Percentiles rank a stretch among this genome's conserved stretches.
Evolutionary conservation across 2,329 filamentous ascomycete species (phyloP).

Genomic region (Hypoxylon sp.): DNA sequence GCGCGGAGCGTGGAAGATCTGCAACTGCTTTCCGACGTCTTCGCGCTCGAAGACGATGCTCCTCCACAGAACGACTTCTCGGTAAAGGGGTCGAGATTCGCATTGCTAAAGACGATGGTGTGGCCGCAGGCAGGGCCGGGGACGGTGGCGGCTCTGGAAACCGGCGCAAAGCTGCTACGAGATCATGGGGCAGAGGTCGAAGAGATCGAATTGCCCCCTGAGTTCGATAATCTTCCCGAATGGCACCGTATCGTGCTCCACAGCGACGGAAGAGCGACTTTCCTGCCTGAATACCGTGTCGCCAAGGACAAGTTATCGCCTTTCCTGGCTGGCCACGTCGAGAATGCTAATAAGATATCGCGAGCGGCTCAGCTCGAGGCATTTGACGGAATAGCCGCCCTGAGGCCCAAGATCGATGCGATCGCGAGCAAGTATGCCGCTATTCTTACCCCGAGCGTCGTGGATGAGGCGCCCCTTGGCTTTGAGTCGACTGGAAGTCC

Average conservation of each 20-base stretch:
- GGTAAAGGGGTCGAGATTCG: slow-evolving; percentile 65
- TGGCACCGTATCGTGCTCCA: slow-evolving; percentile 66
- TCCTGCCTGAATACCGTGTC: slow-evolving; percentile 65
- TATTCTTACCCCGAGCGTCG: slow-evolving; percentile 68
- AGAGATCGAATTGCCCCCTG: slow-evolving; percentile 65
- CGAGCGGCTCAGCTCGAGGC: slow-evolving; percentile 64
- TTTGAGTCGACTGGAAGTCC: slow-evolving; percentile 66
- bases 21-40: slow-evolving; percentile 65
- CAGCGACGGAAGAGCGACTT: slow-evolving; percentile 65
- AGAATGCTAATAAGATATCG: slow-evolving; percentile 59
- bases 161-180: slow-evolving; percentile 56
- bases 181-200: slow-evolving; percentile 66
- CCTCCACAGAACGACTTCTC: slow-evolving; percentile 46
- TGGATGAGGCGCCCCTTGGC: slow-evolving; percentile 70
- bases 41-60: slow-evolving; percentile 66
- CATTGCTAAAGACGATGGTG: slow-evolving; percentile 64
- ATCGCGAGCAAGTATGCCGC: slow-evolving; percentile 65
- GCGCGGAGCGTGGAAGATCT: slow-evolving; percentile 70
- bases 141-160: slow-evolving; percentile 57
- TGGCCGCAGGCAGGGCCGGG: slow-evolving; percentile 63
- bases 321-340: slow-evolving; percentile 63
- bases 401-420: slow-evolving; percentile 67
- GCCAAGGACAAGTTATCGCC: slow-evolving; percentile 61
- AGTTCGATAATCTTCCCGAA: slow-evolving; percentile 62
- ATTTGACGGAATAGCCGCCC: slow-evolving; percentile 65